Base-by-base conservation (phyloP, 805 yeast genomes). In the Metschnikowia aberdeeniae region DNA sequence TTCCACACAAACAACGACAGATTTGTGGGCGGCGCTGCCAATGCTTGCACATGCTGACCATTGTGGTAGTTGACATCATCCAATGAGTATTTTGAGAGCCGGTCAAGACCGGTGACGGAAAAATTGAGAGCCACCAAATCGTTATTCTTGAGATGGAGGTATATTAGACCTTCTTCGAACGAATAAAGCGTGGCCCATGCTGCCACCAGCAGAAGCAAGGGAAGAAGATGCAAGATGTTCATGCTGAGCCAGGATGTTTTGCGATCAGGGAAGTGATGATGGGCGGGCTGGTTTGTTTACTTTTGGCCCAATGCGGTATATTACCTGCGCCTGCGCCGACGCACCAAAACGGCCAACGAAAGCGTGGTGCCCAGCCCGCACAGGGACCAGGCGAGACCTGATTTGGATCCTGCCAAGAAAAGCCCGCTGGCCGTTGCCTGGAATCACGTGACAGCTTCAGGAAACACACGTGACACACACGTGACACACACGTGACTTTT, bases 151-250 rank as follows among this genome's bases (percentile, higher is more conserved):
- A 71, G 56, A 44, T 64, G 70, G 27, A 70, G 45, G 47, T 68
- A 71, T 8, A 67, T 54, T 43, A 56, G 58, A 2, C 71, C 73
- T 10, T 60, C 58, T 8, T 57, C 50, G 33, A 64, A 64, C 8
- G 68, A 58, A 47, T 71, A 71, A 26, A 68, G 52, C 2, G 75
- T 63, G 36, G 62, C 59, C 72, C 72, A 66, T 10, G 43, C 45
- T 6, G 56, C 51, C 13, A 31, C 37, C 12, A 26, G 27, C 24
- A 37, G 46, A 35, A 49, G 49, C 29, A 11, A 30, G 8, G 22
- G 36, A 9, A 39, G 29, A 5, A 39, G 28, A 7, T 3, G 29
- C 7, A 24, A 19, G 28, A 35, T 5, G 20, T 13, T 14, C 33
- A 28, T 29, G 10, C 12, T 4, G 22, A 22, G 12, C n/a, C n/a